Evolutionary conservation across 768 basidiomycete species (phyloP), one percentile per base, ranked within the genome.

Genomic region (Boletus pseudopeckii): DNA sequence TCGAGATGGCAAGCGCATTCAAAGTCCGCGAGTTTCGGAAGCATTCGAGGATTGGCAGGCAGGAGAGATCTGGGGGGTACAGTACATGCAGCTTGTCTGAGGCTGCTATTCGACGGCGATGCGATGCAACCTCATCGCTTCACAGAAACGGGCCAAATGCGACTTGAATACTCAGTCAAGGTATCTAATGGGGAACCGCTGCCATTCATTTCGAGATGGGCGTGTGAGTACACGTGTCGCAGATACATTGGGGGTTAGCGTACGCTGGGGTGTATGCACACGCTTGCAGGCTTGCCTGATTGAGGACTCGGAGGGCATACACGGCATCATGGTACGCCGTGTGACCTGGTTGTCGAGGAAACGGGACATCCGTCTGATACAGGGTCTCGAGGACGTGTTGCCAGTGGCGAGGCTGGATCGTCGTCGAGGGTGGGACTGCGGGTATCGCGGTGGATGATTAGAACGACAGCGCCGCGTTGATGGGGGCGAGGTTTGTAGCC

Each of bases 161-260:
- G 53, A 53, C 38, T 43, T 43, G 45, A 34, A 42, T 52, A 28
- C 51, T 38, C 37, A 37, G 47, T 47, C 46, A 45, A 34, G 24
- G 40, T 17, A 46, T 63, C 48, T 41, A 56, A 56, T 54, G 64
- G 61, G 61, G 58, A 51, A 53, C 52, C 48, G 60, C 63, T 69
- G 68, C 64, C 68, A 55, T 60, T 57, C 57, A 60, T 55, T 57
- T 56, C 38, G 55, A 58, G 56, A 57, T 62, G 64, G 52, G 59
- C 68, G 70, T 69, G 68, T 61, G 70, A 69, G 61, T 43, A 68
- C 68, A 69, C 68, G 68, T 69, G 68, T 68, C 50, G 59, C 48
- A 59, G 41, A 52, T 50, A 59, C 56, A 55, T 64, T 60, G 66
- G 69, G 53, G 50, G 60, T 67, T 63, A 65, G 67, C 63, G 65